These are phyloP conservation scores for Podospora appendiculata DNA, from an alignment of 495 filamentous ascomycete genomes.

Conservation along the genomic window DNA sequence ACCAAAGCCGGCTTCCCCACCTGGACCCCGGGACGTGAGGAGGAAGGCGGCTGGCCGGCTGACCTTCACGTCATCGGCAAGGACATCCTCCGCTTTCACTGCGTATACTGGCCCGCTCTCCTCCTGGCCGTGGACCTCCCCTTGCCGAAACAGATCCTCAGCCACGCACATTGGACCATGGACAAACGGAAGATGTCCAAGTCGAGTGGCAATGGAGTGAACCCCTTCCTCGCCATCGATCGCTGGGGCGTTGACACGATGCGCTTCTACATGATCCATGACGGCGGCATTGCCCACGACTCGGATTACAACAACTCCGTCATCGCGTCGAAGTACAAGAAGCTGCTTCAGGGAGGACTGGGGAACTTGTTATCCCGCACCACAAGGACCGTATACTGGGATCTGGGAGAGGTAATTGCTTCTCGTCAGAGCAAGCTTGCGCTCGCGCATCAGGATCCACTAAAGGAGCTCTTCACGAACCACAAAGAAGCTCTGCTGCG, in stretches of 20 bases:
- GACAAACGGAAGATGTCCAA: constrained; percentile 91
- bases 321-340: constrained; percentile 73
- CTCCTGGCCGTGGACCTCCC: constrained; percentile 83
- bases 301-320: constrained; percentile 73
- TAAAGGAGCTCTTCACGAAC: not conserved
- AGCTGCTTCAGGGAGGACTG: constrained; percentile 59
- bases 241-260: constrained; percentile 81
- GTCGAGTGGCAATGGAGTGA: constrained; percentile 87
- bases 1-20: constrained; percentile 79
- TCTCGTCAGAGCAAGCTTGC: not conserved
- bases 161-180: constrained; percentile 94
- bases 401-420: constrained; percentile 39
- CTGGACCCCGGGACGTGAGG: constrained; percentile 51
- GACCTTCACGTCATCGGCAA: constrained; percentile 92
- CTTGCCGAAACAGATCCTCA: constrained; percentile 72
- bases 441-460: not conserved
- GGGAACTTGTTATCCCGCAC: constrained; percentile 74
- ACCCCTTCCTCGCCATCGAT: constrained; percentile 86
- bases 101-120: constrained; percentile 96
- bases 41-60: constrained; percentile 71
- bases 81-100: constrained; percentile 93
- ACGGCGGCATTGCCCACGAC: constrained; percentile 68
- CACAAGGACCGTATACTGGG: constrained; percentile 60
- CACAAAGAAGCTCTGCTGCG: not conserved
- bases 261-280: constrained; percentile 76